Evolutionary conservation across 2,329 filamentous ascomycete genomes (phyloP).

Genomic region (Aspergillus sp.): DNA sequence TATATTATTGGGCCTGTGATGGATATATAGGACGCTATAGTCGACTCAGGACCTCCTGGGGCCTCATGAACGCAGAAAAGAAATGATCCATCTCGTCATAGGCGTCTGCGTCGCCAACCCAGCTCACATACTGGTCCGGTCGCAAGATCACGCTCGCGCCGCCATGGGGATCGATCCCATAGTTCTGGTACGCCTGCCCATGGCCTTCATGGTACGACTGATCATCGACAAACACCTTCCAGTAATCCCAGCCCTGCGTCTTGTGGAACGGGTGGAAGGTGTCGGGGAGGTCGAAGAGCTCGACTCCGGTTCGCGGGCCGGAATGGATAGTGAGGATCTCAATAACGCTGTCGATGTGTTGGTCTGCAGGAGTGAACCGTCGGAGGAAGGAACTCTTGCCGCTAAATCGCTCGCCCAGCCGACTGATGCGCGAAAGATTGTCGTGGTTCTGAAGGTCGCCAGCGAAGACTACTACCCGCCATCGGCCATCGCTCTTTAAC

Average conservation of each 20-base stretch:
- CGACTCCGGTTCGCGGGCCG: conserved; percentile 40
- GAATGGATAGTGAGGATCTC: conserved; percentile 55
- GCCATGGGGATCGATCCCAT: conserved; percentile 38
- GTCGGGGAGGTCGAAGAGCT: conserved; percentile 43
- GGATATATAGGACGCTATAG: too few relatives aligned
- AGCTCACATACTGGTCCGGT: conserved; percentile 46
- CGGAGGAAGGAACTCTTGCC: conserved; percentile 33
- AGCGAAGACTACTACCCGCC: conserved; percentile 45
- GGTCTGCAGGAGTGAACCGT: conserved; percentile 32
- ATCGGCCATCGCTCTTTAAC: conserved; percentile 29
- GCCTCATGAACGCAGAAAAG: conserved; percentile 9
- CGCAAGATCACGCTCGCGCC: conserved; percentile 44
- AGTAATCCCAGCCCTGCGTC: conserved; percentile 16
- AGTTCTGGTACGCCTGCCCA: conserved; percentile 46
- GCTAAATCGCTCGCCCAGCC: conserved; percentile 39
- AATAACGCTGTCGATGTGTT: conserved; percentile 41
- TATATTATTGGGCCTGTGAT: too few relatives aligned
- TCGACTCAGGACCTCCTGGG: conserved; percentile 7
- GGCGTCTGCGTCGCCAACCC: conserved; percentile 13
- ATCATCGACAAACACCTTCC: conserved; percentile 9
- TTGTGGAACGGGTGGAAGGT: conserved; percentile 41
- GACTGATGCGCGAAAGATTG: conserved; percentile 39
- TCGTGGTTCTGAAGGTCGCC: conserved; percentile 43
- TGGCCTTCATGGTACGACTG: conserved; percentile 22
- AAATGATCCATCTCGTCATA: conserved; percentile 10